Base-by-base conservation (phyloP, 208 protist genomes). In the Phytomonas sp. region DNA sequence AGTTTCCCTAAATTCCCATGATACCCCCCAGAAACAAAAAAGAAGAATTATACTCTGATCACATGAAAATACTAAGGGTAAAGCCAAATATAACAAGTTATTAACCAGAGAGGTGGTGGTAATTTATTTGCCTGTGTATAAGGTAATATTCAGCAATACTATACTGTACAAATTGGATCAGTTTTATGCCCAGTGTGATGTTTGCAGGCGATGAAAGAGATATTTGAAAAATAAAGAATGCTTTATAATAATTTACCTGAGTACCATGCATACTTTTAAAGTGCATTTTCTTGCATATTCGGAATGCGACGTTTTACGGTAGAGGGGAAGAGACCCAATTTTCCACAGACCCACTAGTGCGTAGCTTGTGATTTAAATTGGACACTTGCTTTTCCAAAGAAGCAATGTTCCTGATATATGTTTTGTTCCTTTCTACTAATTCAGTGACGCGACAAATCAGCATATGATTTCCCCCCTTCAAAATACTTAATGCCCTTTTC, bases 391-490 rank as follows among this genome's bases (percentile, higher is more conserved):
- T 56, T 56, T 56, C 79, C 40, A 82, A 56, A 30, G 64, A 66
- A 10, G 76, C 73, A 31, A 82, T 74, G 3, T 72, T 65, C 29
- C 42, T 63, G 40, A 78, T 73, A 30, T 74, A 76, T 6, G 63
- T 52, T 49, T 63, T 71, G 52, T 81, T 85, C 23, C 65, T 69
- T 34, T 56, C 56, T 6, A 76, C 76, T 49, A 82, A 34, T 66
- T 69, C 69, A 31, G 19, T 12, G 6, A 85, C 63, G 26, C 74
- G 67, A 26, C 63, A 62, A 26, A 75, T 76, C 52, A 85, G 64
- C 23, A 85, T 49, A 10, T 36, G 61, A 56, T 82, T 85, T 36
- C 82, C 71, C 11, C 63, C 36, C 8, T 66, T 71, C 29, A 82
- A 49, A n/a, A 85, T 30, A 10, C 69, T 14, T 36, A 73, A 67